Percentiles rank a stretch among this genome's conserved stretches.
phyloP scores from a whole-genome alignment of 1,139 yeast species.

The Suhomyces atakaporum region DNA sequence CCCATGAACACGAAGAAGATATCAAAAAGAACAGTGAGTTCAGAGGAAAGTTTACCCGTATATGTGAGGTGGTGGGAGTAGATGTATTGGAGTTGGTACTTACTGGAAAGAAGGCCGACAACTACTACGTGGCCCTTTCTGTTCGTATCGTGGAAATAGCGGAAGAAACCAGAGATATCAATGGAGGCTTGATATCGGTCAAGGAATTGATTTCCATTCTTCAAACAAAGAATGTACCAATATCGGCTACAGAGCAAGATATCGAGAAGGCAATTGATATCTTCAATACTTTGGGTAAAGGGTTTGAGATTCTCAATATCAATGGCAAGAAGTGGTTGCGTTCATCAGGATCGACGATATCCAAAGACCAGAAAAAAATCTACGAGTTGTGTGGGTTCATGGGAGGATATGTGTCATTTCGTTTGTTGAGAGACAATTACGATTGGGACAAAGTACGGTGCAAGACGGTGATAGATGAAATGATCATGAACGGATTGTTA shows the following conservation, averaged over 20 bases:
- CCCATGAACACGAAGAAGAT: constrained; percentile 62
- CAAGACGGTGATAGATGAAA: constrained; percentile 66
- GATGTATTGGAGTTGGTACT: constrained; percentile 67
- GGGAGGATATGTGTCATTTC: constrained; percentile 64
- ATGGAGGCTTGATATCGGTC: constrained; percentile 77
- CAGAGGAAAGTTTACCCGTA: constrained; percentile 67
- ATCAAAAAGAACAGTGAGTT: constrained; percentile 65
- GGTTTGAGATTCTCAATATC: constrained; percentile 37
- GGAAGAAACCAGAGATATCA: constrained; percentile 64
- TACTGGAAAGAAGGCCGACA: constrained; percentile 29
- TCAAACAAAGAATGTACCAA: constrained; percentile 29
- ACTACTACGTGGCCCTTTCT: constrained; percentile 64
- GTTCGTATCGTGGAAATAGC: constrained; percentile 77
- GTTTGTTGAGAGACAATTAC: constrained; percentile 67
- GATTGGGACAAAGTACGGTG: constrained; percentile 70
- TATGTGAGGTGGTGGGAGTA: constrained; percentile 80
- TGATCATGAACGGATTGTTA: constrained; percentile 76
- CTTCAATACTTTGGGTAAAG: constrained; percentile 42
- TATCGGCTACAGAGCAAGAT: constrained; percentile 46
- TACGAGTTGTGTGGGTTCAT: constrained; percentile 72
- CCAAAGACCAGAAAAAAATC: constrained; percentile 65
- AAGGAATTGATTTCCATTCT: constrained; percentile 51
- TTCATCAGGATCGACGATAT: constrained; percentile 35
- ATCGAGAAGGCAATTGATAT: constrained; percentile 54
- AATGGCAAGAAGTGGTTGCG: constrained; percentile 44